Conservation (phyloP, 2,329 filamentous ascomycete genomes). For the Pseudopithomyces chartarum region DNA sequence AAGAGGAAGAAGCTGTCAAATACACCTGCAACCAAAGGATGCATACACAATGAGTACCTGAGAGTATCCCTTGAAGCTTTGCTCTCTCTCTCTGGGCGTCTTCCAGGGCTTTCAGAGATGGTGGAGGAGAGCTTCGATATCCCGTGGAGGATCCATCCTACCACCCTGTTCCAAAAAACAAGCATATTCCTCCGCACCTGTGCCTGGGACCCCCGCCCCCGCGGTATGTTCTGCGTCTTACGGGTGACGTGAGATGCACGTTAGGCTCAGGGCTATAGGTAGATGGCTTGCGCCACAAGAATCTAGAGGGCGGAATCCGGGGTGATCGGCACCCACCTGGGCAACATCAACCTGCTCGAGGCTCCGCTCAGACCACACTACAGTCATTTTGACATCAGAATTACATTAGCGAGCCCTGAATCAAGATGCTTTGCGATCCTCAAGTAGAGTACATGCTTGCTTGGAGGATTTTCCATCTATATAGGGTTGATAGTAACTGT, state of each 20-base stretch:
- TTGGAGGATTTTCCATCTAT: too few species aligned
- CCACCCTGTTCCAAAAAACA: neutral
- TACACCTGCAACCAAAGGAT: neutral
- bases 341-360: neutral
- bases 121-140: neutral
- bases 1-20: neutral
- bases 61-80: neutral
- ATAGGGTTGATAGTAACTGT: too few species aligned
- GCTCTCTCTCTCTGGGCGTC: neutral
- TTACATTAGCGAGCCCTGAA: neutral
- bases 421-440: neutral
- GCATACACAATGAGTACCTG: neutral
- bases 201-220: neutral
- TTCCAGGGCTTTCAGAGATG: neutral
- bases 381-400: neutral
- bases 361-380: neutral
- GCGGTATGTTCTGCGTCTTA: neutral
- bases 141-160: neutral
- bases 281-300: constrained; percentile 1
- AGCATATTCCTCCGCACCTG: neutral
- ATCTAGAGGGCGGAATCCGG: neutral
- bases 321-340: neutral
- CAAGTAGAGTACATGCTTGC: too few species aligned
- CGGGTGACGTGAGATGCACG: neutral
- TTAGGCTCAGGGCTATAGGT: neutral